Evolutionary conservation across 2,329 filamentous ascomycete genomes (phyloP).

Genomic region (Aureobasidium sp.): DNA sequence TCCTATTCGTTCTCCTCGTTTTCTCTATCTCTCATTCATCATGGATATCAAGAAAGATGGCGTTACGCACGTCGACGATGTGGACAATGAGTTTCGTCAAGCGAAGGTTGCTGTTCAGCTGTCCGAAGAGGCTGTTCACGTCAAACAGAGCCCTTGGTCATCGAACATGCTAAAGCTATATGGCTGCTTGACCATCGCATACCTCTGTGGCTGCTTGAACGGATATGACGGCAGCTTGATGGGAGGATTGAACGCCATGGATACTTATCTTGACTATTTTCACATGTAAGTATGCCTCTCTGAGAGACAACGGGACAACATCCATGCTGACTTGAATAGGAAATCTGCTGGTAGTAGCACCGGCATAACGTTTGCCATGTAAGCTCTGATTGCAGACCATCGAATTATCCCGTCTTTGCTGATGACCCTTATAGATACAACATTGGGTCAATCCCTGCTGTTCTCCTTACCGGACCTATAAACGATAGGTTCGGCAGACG

Average conservation of each 20-base stretch:
- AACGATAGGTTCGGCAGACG: constrained; percentile 22
- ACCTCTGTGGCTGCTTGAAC: constrained; percentile 9
- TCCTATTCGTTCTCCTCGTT: not conserved
- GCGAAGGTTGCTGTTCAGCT: constrained; percentile 4
- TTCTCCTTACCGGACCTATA: constrained; percentile 22
- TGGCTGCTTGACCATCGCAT: constrained; percentile 1
- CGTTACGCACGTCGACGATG: not conserved
- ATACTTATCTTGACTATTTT: not conserved
- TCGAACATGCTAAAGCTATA: not conserved
- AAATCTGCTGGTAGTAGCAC: constrained; percentile 20
- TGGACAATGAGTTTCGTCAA: not conserved
- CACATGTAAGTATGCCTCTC: not conserved
- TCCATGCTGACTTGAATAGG: not conserved
- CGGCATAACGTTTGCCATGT: constrained; percentile 42
- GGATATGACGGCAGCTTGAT: constrained; percentile 10
- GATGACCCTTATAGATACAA: constrained; percentile 29
- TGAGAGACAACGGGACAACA: not conserved
- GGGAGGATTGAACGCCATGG: not conserved
- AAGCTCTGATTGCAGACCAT: constrained; percentile 32
- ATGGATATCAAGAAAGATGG: constrained; percentile 6
- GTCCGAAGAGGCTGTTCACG: not conserved
- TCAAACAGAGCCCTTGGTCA: constrained; percentile 2
- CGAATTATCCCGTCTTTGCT: constrained; percentile 19
- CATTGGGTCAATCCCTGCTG: constrained; percentile 30
- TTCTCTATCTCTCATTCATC: not conserved